A percentile compares a stretch with the other conserved stretches of the same genome.
These are phyloP conservation scores for Torulaspora delbrueckii DNA, from an alignment of 805 yeast genomes.

Conservation along the genomic window DNA sequence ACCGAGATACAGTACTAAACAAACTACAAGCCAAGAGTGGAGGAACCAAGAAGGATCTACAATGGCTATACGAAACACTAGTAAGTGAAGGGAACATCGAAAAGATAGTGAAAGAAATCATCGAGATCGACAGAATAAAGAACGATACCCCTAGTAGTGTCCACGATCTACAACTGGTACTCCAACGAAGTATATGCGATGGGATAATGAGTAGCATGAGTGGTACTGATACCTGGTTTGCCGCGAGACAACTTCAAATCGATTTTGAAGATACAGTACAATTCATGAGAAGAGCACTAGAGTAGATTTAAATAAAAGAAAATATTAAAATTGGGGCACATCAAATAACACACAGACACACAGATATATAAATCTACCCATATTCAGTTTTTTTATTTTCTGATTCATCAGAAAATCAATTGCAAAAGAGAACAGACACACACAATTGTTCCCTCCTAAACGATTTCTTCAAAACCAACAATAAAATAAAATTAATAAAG, in stretches of 20 bases:
- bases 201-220: conserved; percentile 25
- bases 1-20: conserved; percentile 33
- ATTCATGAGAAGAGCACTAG: conserved; percentile 35
- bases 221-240: conserved; percentile 25
- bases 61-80: conserved; percentile 18
- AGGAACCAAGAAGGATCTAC: conserved; percentile 16
- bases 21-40: conserved; percentile 28
- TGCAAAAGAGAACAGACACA: not conserved
- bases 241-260: conserved; percentile 27
- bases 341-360: conserved; percentile 5
- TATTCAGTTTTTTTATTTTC: too few relatives aligned
- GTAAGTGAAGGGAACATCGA: conserved; percentile 2
- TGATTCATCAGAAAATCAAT: too few relatives aligned
- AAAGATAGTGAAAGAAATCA: conserved; percentile 12
- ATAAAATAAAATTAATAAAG: too few relatives aligned
- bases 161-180: conserved; percentile 29
- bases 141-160: conserved; percentile 30
- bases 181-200: conserved; percentile 32
- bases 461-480: too few relatives aligned
- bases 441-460: conserved; percentile 2
- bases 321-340: not conserved
- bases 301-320: conserved; percentile 10
- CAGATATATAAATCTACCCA: not conserved
- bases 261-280: conserved; percentile 35
- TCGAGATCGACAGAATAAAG: conserved; percentile 22